Evolutionary conservation across 257 asterid species (phyloP).

Genomic region (Sherardia arvensis): DNA sequence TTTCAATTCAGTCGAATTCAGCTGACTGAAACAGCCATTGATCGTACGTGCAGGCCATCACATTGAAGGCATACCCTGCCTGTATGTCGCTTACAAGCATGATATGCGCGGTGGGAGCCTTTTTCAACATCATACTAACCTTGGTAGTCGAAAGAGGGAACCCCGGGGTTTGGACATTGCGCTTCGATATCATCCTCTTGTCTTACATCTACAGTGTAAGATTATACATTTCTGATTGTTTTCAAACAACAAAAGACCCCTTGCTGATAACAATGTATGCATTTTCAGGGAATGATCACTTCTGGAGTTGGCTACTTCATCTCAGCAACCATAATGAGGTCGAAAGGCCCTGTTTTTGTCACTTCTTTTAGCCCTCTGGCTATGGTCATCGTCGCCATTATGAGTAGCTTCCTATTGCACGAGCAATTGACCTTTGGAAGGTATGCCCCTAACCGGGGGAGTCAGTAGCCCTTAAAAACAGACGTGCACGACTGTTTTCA

Average conservation of each 20-base stretch:
- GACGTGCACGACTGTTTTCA: too few species aligned
- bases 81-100: slow-evolving; percentile 48
- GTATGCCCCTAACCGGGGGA: slow-evolving; percentile 16
- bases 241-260: neutral
- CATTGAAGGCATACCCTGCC: slow-evolving; percentile 50
- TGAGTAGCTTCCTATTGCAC: slow-evolving; percentile 29
- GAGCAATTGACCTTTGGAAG: slow-evolving; percentile 38
- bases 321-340: slow-evolving; percentile 36
- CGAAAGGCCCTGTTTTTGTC: slow-evolving; percentile 41
- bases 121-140: slow-evolving; percentile 39
- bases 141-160: slow-evolving; percentile 38
- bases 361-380: slow-evolving; percentile 37
- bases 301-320: slow-evolving; percentile 42
- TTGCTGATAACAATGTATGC: neutral
- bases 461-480: too few species aligned
- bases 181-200: slow-evolving; percentile 39
- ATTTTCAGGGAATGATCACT: slow-evolving; percentile 44
- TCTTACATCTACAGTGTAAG: slow-evolving; percentile 54
- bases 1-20: neutral
- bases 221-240: neutral
- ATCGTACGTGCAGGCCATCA: slow-evolving; percentile 24
- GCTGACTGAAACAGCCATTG: neutral
- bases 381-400: slow-evolving; percentile 40
- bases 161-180: slow-evolving; percentile 39
- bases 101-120: slow-evolving; percentile 46